Evolutionary conservation across 2,329 filamentous ascomycete genomes (phyloP), one percentile per base, ranked within the genome.

Genomic region (Sporothrix inflata): DNA sequence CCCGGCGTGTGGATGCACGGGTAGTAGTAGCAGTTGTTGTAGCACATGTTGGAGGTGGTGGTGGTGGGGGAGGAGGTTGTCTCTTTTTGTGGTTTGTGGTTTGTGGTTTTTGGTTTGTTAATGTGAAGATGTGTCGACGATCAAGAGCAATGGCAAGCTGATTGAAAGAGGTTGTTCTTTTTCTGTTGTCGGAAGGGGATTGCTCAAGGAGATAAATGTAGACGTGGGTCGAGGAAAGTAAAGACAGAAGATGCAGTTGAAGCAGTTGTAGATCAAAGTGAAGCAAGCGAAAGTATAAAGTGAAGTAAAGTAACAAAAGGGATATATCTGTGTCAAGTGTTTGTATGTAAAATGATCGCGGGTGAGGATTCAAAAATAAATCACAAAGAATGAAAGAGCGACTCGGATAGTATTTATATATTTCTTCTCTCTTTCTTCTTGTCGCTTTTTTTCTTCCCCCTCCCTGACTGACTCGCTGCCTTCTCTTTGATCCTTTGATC

Each of bases 301-400:
- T 63, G 34, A 8, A 60, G 11, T 63, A 0, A 21, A 63, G 38
- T 24, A 42, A 42, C 57, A 40, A 63, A 63, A 42, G 57, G n/a
- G 34, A 63, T n/a, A 24, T n/a, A n/a, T n/a, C 9, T 30, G 12
- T 42, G 34, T 49, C 4, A 21, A 42, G 57, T 63, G 19, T 30
- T n/a, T 60, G 55, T 34, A 19, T 61, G 57, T 61, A 24, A 61
- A 21, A 8, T 61, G 34, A 40, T 40, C 49, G 34, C 34, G n/a
- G 57, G 57, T 40, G 57, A 42, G 5, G 57, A 42, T 63, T 21
- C 57, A 24, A 63, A 61, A 63, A 63, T 63, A 53, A 53, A 53
- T 8, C 34, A 42, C 34, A 63, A 42, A 63, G n/a, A 24, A 12
- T n/a, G 38, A 42, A 34, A 9, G 57, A 16, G 14, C 14, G 57